Evolutionary conservation across 2,329 filamentous ascomycete genomes (phyloP).

Genomic region (Ophiostoma triangulosporum): DNA sequence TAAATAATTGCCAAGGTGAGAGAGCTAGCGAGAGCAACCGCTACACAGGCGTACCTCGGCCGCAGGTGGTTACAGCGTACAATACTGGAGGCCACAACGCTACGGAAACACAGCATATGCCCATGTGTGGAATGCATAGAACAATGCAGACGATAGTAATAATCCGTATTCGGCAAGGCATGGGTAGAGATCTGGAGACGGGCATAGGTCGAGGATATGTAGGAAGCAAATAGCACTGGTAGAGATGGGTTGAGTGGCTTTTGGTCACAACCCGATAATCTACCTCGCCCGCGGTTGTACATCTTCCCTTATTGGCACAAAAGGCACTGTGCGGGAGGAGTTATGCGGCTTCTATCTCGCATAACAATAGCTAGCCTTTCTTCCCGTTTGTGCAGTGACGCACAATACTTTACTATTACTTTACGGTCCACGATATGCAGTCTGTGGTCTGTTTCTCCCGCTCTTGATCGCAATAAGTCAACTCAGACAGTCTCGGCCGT

Average conservation of each 20-base stretch:
- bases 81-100: background rate
- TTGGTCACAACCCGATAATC: too few relatives aligned
- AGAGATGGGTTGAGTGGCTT: too few relatives aligned
- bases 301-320: too few relatives aligned
- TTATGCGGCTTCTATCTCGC: background rate
- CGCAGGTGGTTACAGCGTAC: background rate
- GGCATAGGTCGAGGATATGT: too few relatives aligned
- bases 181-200: too few relatives aligned
- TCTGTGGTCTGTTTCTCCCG: too few relatives aligned
- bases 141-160: background rate
- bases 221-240: too few relatives aligned
- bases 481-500: background rate
- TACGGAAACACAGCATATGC: background rate
- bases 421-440: too few relatives aligned
- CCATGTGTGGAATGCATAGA: constrained; percentile 1
- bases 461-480: background rate
- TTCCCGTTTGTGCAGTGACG: background rate
- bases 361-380: background rate
- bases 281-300: too few relatives aligned
- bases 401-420: background rate
- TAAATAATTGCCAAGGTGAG: background rate
- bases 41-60: background rate
- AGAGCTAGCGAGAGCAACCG: too few relatives aligned
- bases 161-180: background rate
- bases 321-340: too few relatives aligned